Conservation (phyloP, 345 rosid species). For the Gossypium rotundifolium region DNA sequence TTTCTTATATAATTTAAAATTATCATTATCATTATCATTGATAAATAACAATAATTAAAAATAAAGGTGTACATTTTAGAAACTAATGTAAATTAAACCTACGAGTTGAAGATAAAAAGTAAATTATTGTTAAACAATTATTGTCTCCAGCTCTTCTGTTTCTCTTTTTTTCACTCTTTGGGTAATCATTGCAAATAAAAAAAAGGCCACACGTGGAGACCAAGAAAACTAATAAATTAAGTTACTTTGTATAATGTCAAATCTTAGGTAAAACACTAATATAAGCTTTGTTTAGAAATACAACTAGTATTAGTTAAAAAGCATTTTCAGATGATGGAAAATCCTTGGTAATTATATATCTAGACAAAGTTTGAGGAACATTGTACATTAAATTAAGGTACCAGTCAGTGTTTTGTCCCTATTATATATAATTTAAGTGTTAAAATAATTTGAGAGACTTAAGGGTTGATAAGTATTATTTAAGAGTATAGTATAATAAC, state of each 20-base stretch:
- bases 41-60: no score
- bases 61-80: no score
- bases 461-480: no score
- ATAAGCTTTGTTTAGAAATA: background rate
- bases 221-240: background rate
- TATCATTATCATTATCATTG: no score
- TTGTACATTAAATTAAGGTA: background rate
- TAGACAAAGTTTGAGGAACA: background rate
- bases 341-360: background rate
- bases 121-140: background rate
- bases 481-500: no score
- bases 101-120: background rate
- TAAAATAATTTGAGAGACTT: no score
- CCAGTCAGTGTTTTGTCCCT: background rate
- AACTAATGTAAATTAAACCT: no score
- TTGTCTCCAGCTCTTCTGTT: slow-evolving; percentile 1
- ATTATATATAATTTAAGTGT: background rate
- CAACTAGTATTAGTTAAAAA: background rate
- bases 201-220: background rate
- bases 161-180: background rate
- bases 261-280: background rate
- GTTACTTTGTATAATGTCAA: background rate
- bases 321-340: background rate
- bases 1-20: no score
- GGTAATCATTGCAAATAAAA: background rate